Evolutionary conservation across 169 alveolate genomes (phyloP).

Genomic region (Plasmodium adleri): DNA sequence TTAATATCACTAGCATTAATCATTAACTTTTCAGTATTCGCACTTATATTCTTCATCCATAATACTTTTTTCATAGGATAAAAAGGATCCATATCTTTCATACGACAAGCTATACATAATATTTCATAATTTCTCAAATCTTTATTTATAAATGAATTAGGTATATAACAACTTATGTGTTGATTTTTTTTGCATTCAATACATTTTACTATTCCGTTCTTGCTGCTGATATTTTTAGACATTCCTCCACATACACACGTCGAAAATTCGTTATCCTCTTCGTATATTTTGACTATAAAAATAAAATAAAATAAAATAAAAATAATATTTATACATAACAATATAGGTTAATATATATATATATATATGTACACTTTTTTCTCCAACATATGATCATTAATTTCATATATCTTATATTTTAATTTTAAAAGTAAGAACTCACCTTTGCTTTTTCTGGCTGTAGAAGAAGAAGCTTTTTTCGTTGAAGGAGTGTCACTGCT

Average conservation of each 20-base stretch:
- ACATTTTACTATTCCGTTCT: slow-evolving; percentile 65
- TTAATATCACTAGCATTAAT: slow-evolving; percentile 77
- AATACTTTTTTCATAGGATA: slow-evolving; percentile 80
- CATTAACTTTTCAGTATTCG: slow-evolving; percentile 59
- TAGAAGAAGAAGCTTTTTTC: slow-evolving; percentile 20
- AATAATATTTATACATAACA: neutral
- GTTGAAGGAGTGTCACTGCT: slow-evolving; percentile 13
- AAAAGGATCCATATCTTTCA: slow-evolving; percentile 85
- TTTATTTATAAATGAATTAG: slow-evolving; percentile 55
- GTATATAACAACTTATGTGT: slow-evolving; percentile 65
- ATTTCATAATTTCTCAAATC: slow-evolving; percentile 77
- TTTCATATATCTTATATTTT: neutral
- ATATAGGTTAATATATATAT: neutral
- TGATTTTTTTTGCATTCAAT: slow-evolving; percentile 64
- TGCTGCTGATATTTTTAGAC: slow-evolving; percentile 32
- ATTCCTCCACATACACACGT: slow-evolving; percentile 76
- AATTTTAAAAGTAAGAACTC: neutral
- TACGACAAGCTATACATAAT: slow-evolving; percentile 82
- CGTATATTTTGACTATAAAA: slow-evolving; percentile 32
- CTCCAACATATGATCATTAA: neutral
- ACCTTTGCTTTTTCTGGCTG: slow-evolving; percentile 55
- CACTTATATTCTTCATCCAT: slow-evolving; percentile 81
- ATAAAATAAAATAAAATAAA: neutral
- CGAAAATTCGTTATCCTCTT: slow-evolving; percentile 67
- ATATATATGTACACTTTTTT: neutral